phyloP scores from a whole-genome alignment of 148 eudicot genomes.

The Rheum nobile region DNA sequence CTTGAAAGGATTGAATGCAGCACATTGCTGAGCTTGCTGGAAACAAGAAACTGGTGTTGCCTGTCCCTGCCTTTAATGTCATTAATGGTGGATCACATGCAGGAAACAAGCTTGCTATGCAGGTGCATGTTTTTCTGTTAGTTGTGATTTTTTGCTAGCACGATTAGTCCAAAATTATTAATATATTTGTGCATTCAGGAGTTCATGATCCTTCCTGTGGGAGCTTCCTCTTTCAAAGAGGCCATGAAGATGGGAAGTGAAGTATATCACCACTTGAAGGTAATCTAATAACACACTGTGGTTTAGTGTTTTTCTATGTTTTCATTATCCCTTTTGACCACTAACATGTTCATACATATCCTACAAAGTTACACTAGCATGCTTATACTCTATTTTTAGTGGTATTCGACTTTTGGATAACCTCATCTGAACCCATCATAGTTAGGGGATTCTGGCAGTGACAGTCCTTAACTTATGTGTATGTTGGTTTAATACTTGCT shows the following conservation, averaged over 20 bases:
- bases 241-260: constrained; percentile 99
- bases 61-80: no score
- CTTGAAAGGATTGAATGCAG: no score
- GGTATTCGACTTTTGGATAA: not conserved
- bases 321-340: not conserved
- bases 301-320: not conserved
- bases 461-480: not conserved
- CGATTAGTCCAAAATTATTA: not conserved
- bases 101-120: no score
- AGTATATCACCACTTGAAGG: constrained; percentile 94
- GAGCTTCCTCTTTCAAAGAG: constrained; percentile 79
- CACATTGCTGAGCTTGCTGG: no score
- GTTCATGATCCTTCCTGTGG: constrained; percentile 90
- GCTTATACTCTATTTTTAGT: not conserved
- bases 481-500: not conserved
- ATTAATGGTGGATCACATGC: no score
- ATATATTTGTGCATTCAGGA: constrained; percentile 30
- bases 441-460: not conserved
- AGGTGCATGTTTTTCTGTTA: no score
- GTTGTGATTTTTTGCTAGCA: not conserved
- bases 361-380: no score
- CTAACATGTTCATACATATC: not conserved
- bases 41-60: no score
- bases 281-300: not conserved
- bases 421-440: not conserved